These are phyloP conservation scores for Pinus taeda DNA, from an alignment of 75 land plant species.

Conservation along the genomic window DNA sequence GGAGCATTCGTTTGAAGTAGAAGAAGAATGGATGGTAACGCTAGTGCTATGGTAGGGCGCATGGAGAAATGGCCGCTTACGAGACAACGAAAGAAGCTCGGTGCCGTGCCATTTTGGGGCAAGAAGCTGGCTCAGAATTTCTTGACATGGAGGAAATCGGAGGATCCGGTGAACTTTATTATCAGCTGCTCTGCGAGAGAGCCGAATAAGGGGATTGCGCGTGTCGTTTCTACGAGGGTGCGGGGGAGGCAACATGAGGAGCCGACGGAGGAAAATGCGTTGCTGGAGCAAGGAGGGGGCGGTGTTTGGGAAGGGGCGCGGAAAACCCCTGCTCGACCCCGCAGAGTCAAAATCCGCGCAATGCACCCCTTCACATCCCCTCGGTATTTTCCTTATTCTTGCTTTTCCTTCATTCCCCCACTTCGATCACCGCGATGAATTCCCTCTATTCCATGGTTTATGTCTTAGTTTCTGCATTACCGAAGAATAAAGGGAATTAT, in stretches of 20 bases:
- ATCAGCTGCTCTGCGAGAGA: background rate
- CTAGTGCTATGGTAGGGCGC: background rate
- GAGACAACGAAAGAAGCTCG: background rate
- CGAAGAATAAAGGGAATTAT: no score
- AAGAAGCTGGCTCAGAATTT: background rate
- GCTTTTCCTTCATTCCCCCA: background rate
- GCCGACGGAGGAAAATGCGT: background rate
- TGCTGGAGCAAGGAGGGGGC: conserved; percentile 2
- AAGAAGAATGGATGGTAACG: no score
- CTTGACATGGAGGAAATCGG: background rate
- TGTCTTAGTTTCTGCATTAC: no score
- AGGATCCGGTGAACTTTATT: background rate
- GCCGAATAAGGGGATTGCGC: background rate
- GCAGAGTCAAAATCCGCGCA: conserved; percentile 7
- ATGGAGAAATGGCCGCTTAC: background rate
- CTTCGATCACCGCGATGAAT: background rate
- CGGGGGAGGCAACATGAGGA: background rate
- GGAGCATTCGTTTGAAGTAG: no score
- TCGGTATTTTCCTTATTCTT: conserved; percentile 1
- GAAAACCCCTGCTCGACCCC: background rate
- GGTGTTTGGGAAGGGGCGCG: background rate
- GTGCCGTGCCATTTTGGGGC: background rate
- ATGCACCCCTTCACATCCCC: conserved; percentile 10
- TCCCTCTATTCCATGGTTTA: no score
- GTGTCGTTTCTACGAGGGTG: background rate